Conservation (phyloP, 352 stramenopile species). For the Phytophthora multivora region DNA sequence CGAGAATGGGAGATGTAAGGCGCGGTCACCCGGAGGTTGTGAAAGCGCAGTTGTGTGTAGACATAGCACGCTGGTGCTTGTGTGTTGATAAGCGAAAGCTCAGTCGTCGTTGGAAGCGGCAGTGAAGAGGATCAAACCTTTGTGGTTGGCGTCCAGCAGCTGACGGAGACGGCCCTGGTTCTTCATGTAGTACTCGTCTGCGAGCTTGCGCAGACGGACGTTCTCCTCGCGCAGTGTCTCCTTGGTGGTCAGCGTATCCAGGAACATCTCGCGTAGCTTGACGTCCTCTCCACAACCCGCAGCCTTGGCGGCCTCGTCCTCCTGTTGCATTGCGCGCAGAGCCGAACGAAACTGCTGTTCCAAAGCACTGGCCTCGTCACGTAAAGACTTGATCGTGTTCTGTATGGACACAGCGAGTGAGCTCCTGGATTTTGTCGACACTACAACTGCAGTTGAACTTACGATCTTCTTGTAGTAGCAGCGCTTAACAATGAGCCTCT, state of each 20-base stretch:
- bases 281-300: slow-evolving; percentile 12
- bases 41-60: slow-evolving; percentile 17
- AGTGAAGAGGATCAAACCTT: slow-evolving; percentile 41
- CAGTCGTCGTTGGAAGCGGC: slow-evolving; percentile 28
- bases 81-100: slow-evolving; percentile 16
- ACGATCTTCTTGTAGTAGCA: slow-evolving; percentile 87
- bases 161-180: slow-evolving; percentile 68
- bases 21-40: slow-evolving; percentile 1
- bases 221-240: slow-evolving; percentile 70
- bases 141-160: slow-evolving; percentile 66
- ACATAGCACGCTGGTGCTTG: slow-evolving; percentile 8
- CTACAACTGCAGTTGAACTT: slow-evolving; percentile 36
- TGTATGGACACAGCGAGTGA: slow-evolving; percentile 30
- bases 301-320: slow-evolving; percentile 28
- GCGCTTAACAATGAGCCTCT: slow-evolving; percentile 73
- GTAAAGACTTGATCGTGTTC: slow-evolving; percentile 74
- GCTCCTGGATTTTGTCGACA: slow-evolving; percentile 25
- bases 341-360: slow-evolving; percentile 47
- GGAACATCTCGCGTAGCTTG: slow-evolving; percentile 45
- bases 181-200: slow-evolving; percentile 83
- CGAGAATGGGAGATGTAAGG: slow-evolving; percentile 29
- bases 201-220: slow-evolving; percentile 58
- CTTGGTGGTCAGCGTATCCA: slow-evolving; percentile 52
- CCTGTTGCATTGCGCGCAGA: slow-evolving; percentile 38
- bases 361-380: slow-evolving; percentile 47